Conservation (phyloP, 306 rosid species). For the Cyamopsis tetragonoloba region DNA sequence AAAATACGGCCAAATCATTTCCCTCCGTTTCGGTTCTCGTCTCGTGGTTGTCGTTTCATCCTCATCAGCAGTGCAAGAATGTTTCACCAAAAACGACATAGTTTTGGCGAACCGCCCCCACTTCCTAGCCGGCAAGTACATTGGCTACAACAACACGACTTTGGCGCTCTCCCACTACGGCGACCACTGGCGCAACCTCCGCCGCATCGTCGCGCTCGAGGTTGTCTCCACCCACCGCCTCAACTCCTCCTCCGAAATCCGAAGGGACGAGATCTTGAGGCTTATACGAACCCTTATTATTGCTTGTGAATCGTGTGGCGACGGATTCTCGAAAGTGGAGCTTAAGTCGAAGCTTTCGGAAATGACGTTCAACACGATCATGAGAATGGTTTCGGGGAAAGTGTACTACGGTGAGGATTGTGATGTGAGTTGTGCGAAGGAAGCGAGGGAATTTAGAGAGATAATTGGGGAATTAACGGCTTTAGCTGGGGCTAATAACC, state of each 20-base stretch:
- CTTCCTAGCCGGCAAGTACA: background rate
- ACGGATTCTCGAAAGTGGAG: background rate
- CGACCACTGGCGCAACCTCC: conserved; percentile 7
- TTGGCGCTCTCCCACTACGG: background rate
- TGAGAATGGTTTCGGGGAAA: background rate
- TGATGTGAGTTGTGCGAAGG: background rate
- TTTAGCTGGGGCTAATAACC: background rate
- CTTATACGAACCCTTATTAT: background rate
- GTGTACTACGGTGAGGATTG: background rate
- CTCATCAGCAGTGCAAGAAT: background rate
- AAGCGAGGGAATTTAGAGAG: background rate
- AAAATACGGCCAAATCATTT: background rate
- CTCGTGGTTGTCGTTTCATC: background rate
- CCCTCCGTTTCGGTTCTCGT: background rate
- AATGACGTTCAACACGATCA: background rate
- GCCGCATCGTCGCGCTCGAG: background rate
- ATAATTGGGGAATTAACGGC: background rate
- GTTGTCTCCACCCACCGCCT: background rate
- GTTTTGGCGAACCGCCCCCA: background rate
- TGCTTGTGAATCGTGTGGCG: background rate
- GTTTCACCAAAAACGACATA: background rate
- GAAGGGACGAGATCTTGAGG: background rate
- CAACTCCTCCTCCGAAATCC: background rate
- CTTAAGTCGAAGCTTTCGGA: background rate
- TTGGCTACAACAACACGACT: background rate